Evolutionary conservation across 1,139 yeast genomes (phyloP).

Genomic region (Debaryomyces coudertii): DNA sequence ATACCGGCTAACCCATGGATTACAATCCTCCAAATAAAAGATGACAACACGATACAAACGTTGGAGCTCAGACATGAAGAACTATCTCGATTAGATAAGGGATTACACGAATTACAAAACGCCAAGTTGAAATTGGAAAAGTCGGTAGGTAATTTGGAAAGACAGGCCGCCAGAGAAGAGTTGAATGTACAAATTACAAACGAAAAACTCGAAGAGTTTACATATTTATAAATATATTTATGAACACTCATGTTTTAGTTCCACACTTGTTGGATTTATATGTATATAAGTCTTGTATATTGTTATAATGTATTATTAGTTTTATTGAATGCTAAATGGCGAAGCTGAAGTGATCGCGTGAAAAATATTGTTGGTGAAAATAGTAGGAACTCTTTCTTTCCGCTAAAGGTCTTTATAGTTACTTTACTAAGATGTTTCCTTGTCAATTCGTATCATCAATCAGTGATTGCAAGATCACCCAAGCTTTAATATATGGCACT

Average conservation of each 20-base stretch:
- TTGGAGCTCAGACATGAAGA: conserved; percentile 26
- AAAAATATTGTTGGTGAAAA: background rate
- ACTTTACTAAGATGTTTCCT: conserved; percentile 18
- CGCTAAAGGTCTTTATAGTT: background rate
- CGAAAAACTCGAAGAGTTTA: conserved; percentile 48
- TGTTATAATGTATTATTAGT: conserved; percentile 9
- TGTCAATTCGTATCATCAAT: conserved; percentile 20
- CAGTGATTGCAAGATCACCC: conserved; percentile 23
- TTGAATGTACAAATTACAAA: conserved; percentile 40
- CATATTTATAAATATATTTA: conserved; percentile 32
- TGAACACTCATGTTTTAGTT: conserved; percentile 14
- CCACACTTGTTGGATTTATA: background rate
- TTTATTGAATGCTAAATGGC: background rate
- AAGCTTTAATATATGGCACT: conserved; percentile 33
- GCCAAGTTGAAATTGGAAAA: conserved; percentile 26
- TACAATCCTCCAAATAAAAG: conserved; percentile 26
- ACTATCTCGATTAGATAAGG: conserved; percentile 26
- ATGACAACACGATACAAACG: conserved; percentile 23
- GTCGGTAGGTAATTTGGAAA: conserved; percentile 29
- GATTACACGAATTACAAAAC: conserved; percentile 31
- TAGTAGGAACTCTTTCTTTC: background rate
- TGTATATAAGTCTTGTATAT: conserved; percentile 4
- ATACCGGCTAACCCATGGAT: conserved; percentile 35
- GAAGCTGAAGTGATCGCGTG: conserved; percentile 1
- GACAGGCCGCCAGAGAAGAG: conserved; percentile 36